phyloP scores from a whole-genome alignment of 2,329 filamentous ascomycete genomes.

The Cladosporium sp. region DNA sequence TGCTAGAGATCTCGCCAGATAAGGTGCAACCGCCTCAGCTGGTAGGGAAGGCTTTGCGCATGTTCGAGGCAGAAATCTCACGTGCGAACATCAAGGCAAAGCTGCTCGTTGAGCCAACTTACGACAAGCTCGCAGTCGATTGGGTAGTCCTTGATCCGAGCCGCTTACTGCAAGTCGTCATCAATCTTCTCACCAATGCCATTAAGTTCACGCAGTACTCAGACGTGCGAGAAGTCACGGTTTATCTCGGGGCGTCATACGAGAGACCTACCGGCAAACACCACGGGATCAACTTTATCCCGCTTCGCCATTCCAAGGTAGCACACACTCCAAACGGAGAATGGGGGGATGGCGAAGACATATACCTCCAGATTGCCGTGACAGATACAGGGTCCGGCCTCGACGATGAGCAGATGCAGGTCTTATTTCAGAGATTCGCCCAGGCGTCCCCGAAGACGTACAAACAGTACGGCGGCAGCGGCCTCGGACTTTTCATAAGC shows the following conservation, averaged over 20 bases:
- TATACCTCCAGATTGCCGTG: conserved; percentile 30
- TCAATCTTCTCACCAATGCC: conserved; percentile 40
- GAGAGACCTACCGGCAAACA: conserved; percentile 28
- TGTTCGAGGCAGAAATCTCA: conserved; percentile 35
- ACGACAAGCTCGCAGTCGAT: conserved; percentile 31
- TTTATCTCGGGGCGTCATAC: conserved; percentile 20
- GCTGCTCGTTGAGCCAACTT: conserved; percentile 34
- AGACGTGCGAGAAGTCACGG: conserved; percentile 30
- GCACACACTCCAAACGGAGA: conserved; percentile 21
- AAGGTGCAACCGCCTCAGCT: conserved; percentile 29
- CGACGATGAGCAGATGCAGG: conserved; percentile 31
- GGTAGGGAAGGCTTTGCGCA: conserved; percentile 28
- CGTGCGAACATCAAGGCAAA: conserved; percentile 30
- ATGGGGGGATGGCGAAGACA: conserved; percentile 24
- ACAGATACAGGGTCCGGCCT: conserved; percentile 37
- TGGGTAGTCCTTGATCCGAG: conserved; percentile 38
- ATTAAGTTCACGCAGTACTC: conserved; percentile 42
- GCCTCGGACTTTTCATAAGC: conserved; percentile 64
- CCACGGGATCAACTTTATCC: conserved; percentile 30
- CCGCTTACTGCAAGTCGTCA: conserved; percentile 39
- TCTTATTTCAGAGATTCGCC: conserved; percentile 63
- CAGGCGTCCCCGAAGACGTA: conserved; percentile 63
- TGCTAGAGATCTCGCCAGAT: conserved; percentile 33
- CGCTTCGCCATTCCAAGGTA: conserved; percentile 18
- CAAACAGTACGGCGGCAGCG: conserved; percentile 63